Conservation (phyloP, 2,329 filamentous ascomycete species). For the Penicillium digitatum region DNA sequence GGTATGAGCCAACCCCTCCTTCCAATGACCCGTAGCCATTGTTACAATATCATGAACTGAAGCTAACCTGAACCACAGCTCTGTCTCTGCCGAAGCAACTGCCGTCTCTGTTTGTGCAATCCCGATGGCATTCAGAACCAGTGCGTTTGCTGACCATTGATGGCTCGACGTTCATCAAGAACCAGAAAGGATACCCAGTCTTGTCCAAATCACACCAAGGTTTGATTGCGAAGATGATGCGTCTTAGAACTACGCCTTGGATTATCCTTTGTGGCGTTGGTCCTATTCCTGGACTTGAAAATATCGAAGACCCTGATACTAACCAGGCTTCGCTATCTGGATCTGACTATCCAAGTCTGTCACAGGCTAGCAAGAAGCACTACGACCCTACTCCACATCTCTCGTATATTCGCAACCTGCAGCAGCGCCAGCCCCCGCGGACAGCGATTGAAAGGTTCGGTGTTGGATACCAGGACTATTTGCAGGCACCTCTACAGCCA, state of each 20-base stretch:
- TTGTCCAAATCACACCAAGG: conserved; percentile 57
- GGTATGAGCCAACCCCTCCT: conserved; percentile 57
- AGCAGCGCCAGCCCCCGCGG: conserved; percentile 70
- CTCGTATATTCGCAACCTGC: conserved; percentile 78
- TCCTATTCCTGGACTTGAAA: conserved; percentile 48
- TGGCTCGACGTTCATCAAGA: conserved; percentile 53
- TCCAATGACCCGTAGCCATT: background rate
- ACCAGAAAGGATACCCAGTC: conserved; percentile 57
- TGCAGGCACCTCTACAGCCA: conserved; percentile 91
- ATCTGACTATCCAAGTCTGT: conserved; percentile 62
- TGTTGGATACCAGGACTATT: conserved; percentile 80
- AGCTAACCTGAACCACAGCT: conserved; percentile 40
- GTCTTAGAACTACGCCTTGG: conserved; percentile 57
- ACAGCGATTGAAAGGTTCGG: conserved; percentile 63
- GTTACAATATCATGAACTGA: background rate
- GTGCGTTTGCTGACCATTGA: conserved; percentile 55
- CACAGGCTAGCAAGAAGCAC: conserved; percentile 57
- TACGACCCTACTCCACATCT: conserved; percentile 63
- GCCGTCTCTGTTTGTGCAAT: conserved; percentile 54
- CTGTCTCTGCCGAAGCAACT: conserved; percentile 57
- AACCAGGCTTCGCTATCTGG: conserved; percentile 20
- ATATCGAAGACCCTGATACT: conserved; percentile 17
- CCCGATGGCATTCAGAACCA: conserved; percentile 62
- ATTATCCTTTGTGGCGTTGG: conserved; percentile 58
- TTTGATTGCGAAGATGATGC: conserved; percentile 55